Evolutionary conservation across 805 yeast species (phyloP).

Genomic region (Pichia californica): DNA sequence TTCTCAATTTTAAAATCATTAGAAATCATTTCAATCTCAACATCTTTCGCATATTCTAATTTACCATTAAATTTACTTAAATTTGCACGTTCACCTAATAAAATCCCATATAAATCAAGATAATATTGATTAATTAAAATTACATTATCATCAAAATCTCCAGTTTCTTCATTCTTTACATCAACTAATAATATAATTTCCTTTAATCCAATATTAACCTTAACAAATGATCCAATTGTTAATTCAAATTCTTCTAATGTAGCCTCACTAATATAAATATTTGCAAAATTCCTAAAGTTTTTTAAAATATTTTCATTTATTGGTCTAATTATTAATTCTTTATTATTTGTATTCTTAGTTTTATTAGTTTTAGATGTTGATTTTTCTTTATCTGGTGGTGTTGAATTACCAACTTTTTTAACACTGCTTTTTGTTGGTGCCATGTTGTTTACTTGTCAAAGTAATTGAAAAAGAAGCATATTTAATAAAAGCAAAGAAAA

Average conservation of each 20-base stretch:
- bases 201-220: constrained; percentile 21
- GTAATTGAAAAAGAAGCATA: too few relatives aligned
- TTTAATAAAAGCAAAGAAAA: not conserved
- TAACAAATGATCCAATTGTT: constrained; percentile 22
- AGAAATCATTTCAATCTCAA: constrained; percentile 10
- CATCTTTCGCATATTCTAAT: constrained; percentile 35
- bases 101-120: constrained; percentile 17
- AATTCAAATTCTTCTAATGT: constrained; percentile 19
- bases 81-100: constrained; percentile 30
- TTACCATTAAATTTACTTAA: constrained; percentile 41
- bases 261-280: constrained; percentile 21
- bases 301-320: not conserved
- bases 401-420: not conserved
- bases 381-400: not conserved
- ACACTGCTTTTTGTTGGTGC: constrained; percentile 1
- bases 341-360: constrained; percentile 16
- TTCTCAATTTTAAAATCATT: constrained; percentile 18
- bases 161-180: constrained; percentile 14
- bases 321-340: constrained; percentile 28
- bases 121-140: constrained; percentile 20
- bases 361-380: constrained; percentile 8
- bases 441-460: not conserved
- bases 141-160: constrained; percentile 23
- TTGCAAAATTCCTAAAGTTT: constrained; percentile 12
- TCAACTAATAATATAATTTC: constrained; percentile 12